phyloP scores from a whole-genome alignment of 2,329 filamentous ascomycete species.

The Arthroderma sp. region DNA sequence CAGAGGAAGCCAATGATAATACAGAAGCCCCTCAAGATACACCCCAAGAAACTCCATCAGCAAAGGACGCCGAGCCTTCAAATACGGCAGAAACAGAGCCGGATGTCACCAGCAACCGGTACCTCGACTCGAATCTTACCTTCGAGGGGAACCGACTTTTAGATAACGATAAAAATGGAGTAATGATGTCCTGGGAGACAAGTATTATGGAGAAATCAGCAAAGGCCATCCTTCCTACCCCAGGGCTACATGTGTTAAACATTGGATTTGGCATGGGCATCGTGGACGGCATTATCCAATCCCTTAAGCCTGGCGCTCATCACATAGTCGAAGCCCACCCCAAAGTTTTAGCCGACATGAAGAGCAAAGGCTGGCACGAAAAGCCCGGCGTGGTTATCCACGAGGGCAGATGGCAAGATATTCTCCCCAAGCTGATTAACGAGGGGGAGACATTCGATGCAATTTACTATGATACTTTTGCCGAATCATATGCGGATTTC shows the following conservation, averaged over 20 bases:
- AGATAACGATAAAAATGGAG: slow-evolving; percentile 63
- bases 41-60: slow-evolving; percentile 4
- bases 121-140: slow-evolving; percentile 53
- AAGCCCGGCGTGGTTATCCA: slow-evolving; percentile 48
- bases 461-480: slow-evolving; percentile 97
- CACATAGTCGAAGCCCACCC: slow-evolving; percentile 83
- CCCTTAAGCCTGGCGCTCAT: slow-evolving; percentile 52
- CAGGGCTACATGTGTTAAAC: slow-evolving; percentile 61
- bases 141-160: slow-evolving; percentile 56
- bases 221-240: slow-evolving; percentile 47
- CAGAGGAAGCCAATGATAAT: slow-evolving; percentile 13
- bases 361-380: slow-evolving; percentile 54
- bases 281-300: slow-evolving; percentile 62
- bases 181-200: slow-evolving; percentile 91
- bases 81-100: slow-evolving; percentile 4
- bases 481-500: slow-evolving; percentile 79
- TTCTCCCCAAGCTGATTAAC: slow-evolving; percentile 55
- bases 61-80: neutral
- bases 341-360: slow-evolving; percentile 56
- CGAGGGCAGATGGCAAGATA: slow-evolving; percentile 67
- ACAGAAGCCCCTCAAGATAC: slow-evolving; percentile 10
- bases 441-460: slow-evolving; percentile 63
- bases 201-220: slow-evolving; percentile 73
- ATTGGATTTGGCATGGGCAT: slow-evolving; percentile 89
- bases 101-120: slow-evolving; percentile 50